Percentiles rank a stretch among this genome's conserved stretches.
Conservation (phyloP, 495 filamentous ascomycete genomes). For the Durotheca rogersii region DNA sequence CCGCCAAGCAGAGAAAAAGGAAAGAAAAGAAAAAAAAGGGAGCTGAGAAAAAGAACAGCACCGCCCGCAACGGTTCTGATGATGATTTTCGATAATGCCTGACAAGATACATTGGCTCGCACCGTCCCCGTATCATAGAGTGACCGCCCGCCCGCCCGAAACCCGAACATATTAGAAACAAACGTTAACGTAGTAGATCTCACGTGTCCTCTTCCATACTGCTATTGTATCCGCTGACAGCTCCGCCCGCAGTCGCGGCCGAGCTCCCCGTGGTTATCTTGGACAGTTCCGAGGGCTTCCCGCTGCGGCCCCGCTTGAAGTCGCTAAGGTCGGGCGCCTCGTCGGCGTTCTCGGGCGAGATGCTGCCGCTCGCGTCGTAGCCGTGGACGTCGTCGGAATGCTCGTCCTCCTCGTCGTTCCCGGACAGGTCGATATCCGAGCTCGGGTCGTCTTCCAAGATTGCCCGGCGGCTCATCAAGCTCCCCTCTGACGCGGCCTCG, state of each 20-base stretch:
- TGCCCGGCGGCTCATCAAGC: slow-evolving; percentile 32
- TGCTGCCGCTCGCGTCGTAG: slow-evolving; percentile 22
- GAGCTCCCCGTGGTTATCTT: slow-evolving; percentile 42
- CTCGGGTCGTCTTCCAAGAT: slow-evolving; percentile 30
- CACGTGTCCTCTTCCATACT: slow-evolving; percentile 37
- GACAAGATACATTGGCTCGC: too few relatives aligned
- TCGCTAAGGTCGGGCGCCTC: slow-evolving; percentile 9
- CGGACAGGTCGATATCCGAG: slow-evolving; percentile 33
- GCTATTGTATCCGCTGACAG: slow-evolving; percentile 44
- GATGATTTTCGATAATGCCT: too few relatives aligned
- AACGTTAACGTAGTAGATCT: neutral
- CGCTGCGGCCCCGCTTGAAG: slow-evolving; percentile 2
- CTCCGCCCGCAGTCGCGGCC: slow-evolving; percentile 46
- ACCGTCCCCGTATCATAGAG: neutral
- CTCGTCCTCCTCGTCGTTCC: slow-evolving; percentile 37
- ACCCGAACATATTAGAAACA: slow-evolving; percentile 10
- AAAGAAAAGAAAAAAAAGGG: too few relatives aligned
- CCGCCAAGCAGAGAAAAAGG: too few relatives aligned
- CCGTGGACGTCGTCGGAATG: slow-evolving; percentile 31
- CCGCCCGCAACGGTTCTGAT: too few relatives aligned
- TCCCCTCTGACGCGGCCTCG: slow-evolving; percentile 30
- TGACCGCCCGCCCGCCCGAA: neutral
- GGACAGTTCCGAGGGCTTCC: slow-evolving; percentile 5
- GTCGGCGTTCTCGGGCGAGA: slow-evolving; percentile 14
- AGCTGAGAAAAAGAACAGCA: too few relatives aligned